Percentiles rank a stretch among this genome's conserved stretches.
phyloP scores from a whole-genome alignment of 2,329 filamentous ascomycete species.

The Alternaria metachromatica region DNA sequence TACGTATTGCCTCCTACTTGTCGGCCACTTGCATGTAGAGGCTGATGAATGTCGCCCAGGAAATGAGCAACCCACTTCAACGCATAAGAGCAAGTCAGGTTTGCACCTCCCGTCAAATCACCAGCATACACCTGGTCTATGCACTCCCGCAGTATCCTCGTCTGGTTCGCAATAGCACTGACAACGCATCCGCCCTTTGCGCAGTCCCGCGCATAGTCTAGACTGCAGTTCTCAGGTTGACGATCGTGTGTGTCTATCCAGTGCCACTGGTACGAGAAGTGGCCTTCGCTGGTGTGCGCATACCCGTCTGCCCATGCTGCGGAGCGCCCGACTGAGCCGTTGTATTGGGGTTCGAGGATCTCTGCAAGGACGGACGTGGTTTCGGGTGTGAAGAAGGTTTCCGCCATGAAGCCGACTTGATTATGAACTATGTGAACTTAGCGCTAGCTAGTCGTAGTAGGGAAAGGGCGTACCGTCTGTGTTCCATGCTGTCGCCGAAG shows the following conservation, averaged over 20 bases:
- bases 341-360: constrained; percentile 50
- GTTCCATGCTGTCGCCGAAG: constrained; percentile 36
- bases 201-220: constrained; percentile 49
- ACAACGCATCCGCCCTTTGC: constrained; percentile 50
- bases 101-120: constrained; percentile 30
- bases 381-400: constrained; percentile 43
- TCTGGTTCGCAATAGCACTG: constrained; percentile 52
- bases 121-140: constrained; percentile 39
- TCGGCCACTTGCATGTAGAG: constrained; percentile 49
- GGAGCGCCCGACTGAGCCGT: constrained; percentile 48
- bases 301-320: constrained; percentile 52
- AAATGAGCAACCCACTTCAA: constrained; percentile 53
- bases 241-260: constrained; percentile 50
- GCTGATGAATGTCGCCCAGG: constrained; percentile 52
- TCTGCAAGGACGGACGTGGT: constrained; percentile 41
- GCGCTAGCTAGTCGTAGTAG: background rate
- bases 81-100: constrained; percentile 50
- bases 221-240: constrained; percentile 41
- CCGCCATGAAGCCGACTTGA: constrained; percentile 51
- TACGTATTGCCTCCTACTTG: constrained; percentile 49
- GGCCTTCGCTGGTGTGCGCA: constrained; percentile 48
- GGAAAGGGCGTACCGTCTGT: constrained; percentile 34
- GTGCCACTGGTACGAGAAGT: constrained; percentile 53
- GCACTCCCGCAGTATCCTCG: constrained; percentile 47
- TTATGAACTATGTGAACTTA: constrained; percentile 45